Conservation (phyloP, 2,329 filamentous ascomycete species). For the Acarospora socialis region DNA sequence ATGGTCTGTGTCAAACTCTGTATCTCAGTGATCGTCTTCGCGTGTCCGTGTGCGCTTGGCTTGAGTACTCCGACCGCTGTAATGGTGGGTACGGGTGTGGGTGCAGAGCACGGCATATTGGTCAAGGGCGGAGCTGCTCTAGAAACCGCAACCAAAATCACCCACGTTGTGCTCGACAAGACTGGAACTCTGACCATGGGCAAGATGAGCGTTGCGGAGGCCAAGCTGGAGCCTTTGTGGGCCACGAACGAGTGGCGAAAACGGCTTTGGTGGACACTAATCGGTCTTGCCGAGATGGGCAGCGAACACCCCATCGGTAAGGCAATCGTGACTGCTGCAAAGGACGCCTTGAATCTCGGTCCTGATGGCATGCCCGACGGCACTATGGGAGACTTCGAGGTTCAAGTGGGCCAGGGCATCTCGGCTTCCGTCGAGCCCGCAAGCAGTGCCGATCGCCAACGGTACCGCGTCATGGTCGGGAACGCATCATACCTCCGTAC, state of each 20-base stretch:
- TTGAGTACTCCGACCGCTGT: slow-evolving; percentile 91
- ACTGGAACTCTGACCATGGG: slow-evolving; percentile 89
- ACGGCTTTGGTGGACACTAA: slow-evolving; percentile 85
- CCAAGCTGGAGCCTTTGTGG: slow-evolving; percentile 56
- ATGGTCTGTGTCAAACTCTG: slow-evolving; percentile 97
- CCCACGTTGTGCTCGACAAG: slow-evolving; percentile 85
- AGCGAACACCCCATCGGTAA: slow-evolving; percentile 94
- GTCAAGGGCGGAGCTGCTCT: slow-evolving; percentile 91
- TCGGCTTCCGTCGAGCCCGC: slow-evolving; percentile 68
- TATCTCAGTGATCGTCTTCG: slow-evolving; percentile 96
- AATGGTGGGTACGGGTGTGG: slow-evolving; percentile 97
- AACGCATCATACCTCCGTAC: slow-evolving; percentile 65
- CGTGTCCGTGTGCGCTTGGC: slow-evolving; percentile 92
- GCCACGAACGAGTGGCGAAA: slow-evolving; percentile 50
- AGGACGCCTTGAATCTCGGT: slow-evolving; percentile 57
- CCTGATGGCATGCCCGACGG: slow-evolving; percentile 65
- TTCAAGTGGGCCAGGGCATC: slow-evolving; percentile 71
- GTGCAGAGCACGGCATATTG: slow-evolving; percentile 90
- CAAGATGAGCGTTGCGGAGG: slow-evolving; percentile 80
- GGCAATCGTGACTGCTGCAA: slow-evolving; percentile 65
- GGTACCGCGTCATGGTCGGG: slow-evolving; percentile 70
- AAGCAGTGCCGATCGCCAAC: slow-evolving; percentile 48
- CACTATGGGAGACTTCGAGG: slow-evolving; percentile 70
- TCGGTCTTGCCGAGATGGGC: slow-evolving; percentile 88
- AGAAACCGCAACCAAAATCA: slow-evolving; percentile 80